Evolutionary conservation across 257 asterid genomes (phyloP).

Genomic region (Nicotiana sylvestris): DNA sequence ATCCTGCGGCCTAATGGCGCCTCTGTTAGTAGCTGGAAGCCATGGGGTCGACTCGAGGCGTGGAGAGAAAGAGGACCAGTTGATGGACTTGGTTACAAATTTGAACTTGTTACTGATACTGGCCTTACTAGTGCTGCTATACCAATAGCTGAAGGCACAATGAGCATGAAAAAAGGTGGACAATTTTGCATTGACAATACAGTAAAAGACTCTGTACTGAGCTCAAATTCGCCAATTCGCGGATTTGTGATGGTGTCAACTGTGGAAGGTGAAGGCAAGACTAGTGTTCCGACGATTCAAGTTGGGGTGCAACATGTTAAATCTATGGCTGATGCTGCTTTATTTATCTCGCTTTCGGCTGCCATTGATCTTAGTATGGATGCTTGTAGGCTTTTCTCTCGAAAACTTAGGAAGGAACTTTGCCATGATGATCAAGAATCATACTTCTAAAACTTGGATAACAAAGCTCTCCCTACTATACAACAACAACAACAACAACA

Average conservation of each 20-base stretch:
- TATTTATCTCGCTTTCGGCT: slow-evolving; percentile 73
- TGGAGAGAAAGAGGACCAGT: slow-evolving; percentile 77
- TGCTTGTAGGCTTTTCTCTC: slow-evolving; percentile 68
- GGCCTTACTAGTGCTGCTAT: slow-evolving; percentile 44
- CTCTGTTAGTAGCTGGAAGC: slow-evolving; percentile 81
- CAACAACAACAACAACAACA: too few relatives aligned
- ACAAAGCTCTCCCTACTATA: background rate
- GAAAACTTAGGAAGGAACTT: slow-evolving; percentile 68
- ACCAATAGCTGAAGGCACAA: slow-evolving; percentile 72
- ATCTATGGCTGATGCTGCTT: slow-evolving; percentile 81
- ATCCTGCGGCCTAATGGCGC: slow-evolving; percentile 70
- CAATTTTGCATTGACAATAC: slow-evolving; percentile 50
- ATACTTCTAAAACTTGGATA: slow-evolving; percentile 10
- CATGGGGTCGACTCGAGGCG: slow-evolving; percentile 94
- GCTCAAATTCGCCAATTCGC: slow-evolving; percentile 27
- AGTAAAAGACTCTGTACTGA: slow-evolving; percentile 39
- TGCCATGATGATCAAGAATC: slow-evolving; percentile 44
- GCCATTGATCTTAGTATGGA: slow-evolving; percentile 89
- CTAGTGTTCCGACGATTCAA: slow-evolving; percentile 58
- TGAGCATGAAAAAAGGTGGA: slow-evolving; percentile 70
- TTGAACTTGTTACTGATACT: slow-evolving; percentile 60
- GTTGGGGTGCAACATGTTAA: slow-evolving; percentile 75
- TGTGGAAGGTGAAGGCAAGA: slow-evolving; percentile 74
- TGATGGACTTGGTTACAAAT: slow-evolving; percentile 74
- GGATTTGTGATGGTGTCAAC: slow-evolving; percentile 81